Conservation (phyloP, 2,329 filamentous ascomycete genomes). For the Aureobasidium sp. region DNA sequence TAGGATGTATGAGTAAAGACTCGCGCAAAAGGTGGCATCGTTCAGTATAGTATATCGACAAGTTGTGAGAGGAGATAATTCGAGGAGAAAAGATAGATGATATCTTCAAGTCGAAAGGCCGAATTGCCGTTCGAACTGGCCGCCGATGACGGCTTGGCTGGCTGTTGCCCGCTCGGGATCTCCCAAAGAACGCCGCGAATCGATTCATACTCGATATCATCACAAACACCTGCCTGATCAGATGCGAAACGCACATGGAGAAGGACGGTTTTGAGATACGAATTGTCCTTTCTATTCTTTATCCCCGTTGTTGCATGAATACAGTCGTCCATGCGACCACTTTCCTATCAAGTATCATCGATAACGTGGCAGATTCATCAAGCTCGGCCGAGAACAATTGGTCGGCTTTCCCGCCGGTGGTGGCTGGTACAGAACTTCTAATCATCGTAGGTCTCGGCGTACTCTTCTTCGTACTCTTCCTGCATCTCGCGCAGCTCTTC, state of each 20-base stretch:
- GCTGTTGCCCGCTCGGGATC: not conserved
- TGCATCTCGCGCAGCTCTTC: slow-evolving; percentile 38
- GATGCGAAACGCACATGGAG: not conserved
- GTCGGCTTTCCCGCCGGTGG: not conserved
- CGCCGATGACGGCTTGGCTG: not conserved
- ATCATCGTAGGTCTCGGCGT: slow-evolving; percentile 36
- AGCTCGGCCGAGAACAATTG: not conserved
- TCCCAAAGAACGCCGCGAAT: not conserved
- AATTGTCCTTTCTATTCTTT: not conserved
- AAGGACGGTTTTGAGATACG: not conserved
- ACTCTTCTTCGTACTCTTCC: slow-evolving; percentile 44
- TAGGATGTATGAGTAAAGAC: too few relatives aligned
- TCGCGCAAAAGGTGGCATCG: too few relatives aligned
- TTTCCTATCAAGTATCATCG: not conserved
- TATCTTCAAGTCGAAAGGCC: not conserved
- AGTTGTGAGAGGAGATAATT: not conserved
- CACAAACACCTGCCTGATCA: not conserved
- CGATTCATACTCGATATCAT: not conserved
- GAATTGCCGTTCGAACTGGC: not conserved
- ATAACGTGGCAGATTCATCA: not conserved
- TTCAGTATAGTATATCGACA: not conserved
- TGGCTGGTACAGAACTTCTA: not conserved
- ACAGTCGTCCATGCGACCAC: not conserved
- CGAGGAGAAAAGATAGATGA: not conserved
- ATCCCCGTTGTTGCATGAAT: not conserved